phyloP scores from a whole-genome alignment of 164 flowering plant species.

The Akebia trifoliata region DNA sequence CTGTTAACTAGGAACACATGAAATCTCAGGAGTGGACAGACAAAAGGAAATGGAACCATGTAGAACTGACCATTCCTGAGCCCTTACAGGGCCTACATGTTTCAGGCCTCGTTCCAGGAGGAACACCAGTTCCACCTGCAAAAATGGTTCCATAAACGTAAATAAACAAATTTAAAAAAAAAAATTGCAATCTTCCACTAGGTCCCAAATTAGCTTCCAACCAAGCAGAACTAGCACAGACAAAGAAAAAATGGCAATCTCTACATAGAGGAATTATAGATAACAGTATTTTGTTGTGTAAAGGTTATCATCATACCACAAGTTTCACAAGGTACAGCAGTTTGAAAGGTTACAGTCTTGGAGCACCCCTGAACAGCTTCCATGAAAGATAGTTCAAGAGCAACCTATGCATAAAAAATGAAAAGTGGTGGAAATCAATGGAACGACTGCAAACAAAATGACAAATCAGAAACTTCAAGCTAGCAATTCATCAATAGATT shows the following conservation, averaged over 20 bases:
- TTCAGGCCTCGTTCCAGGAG: constrained; percentile 93
- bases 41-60: not conserved
- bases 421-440: not conserved
- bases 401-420: constrained; percentile 31
- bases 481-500: not conserved
- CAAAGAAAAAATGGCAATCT: not conserved
- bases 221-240: not conserved
- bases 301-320: constrained; percentile 53
- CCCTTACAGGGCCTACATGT: constrained; percentile 81
- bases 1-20: not conserved
- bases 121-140: constrained; percentile 92
- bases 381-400: constrained; percentile 84
- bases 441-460: not conserved
- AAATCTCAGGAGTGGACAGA: not conserved
- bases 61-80: constrained; percentile 67
- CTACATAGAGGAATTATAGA: not conserved
- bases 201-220: not conserved
- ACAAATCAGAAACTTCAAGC: not conserved
- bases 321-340: constrained; percentile 66
- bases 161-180: not conserved
- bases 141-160: constrained; percentile 11
- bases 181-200: not conserved
- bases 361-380: constrained; percentile 97
- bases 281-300: not conserved
- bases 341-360: constrained; percentile 61